Evolutionary conservation across 306 rosid genomes (phyloP), one percentile per base, ranked within the genome.

Genomic region (Canavalia ensiformis): DNA sequence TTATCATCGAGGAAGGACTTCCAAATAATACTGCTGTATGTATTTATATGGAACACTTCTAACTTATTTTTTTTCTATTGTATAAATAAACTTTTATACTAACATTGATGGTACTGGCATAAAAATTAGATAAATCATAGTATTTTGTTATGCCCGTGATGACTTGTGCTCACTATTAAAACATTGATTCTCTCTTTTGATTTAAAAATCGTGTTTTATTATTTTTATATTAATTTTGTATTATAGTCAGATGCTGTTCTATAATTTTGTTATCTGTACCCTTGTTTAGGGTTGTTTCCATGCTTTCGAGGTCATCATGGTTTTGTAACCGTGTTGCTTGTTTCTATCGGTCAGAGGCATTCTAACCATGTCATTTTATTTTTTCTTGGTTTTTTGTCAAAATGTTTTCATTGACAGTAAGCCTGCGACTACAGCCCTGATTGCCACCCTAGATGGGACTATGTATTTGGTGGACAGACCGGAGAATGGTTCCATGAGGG

Each of bases 371-470:
- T 56, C 4, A 49, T 47, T 25, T 7, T 59, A 25, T 30, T 28
- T 78, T 28, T 5, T 47, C 56, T 12, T 31, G 54, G 1, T 28
- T 70, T 6, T 42, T 7, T 4, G 31, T 10, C 6, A 25, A 47
- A 35, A 59, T 57, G 9, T 68, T 84, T 50, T 74, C 51, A n/a
- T 72, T 72, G 86, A 73, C 85, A 86, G 88, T 50, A 74, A 81
- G 47, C 84, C 55, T 10, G 66, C 73, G 62, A 66, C 75, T 18
- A 89, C 97, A 1, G 85, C 86, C 2, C 87, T 94, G 41, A 45
- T 86, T 79, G 94, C 90, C 70, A 73, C 84, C 18, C 74, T 81
- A 25, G 92, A 92, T 76, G 98, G 98, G 82, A 87, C 82, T 42
- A 80, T 94, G 72, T 83, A 81, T 77, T 84, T 92, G 84, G 84